Base-by-base conservation (phyloP, 306 rosid species). In the Cucumis hystrix region DNA sequence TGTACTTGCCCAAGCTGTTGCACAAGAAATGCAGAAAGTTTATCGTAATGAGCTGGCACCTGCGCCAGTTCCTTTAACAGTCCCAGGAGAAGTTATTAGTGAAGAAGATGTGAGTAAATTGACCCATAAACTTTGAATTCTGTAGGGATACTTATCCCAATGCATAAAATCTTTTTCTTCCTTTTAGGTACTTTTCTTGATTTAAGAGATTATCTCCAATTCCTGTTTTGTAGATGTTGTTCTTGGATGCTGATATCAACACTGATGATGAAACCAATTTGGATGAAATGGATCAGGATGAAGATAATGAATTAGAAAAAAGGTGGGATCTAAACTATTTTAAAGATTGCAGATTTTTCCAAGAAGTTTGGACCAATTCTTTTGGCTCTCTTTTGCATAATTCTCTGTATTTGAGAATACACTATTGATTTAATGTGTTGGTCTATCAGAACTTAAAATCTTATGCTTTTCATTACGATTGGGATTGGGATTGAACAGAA, bases 11-110 rank as follows among this genome's bases (percentile, higher is more conserved):
- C 81, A 74, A 79, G 99, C 97, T 70, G 97, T 96, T 76, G 98
- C 92, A 3, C 89, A 89, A 76, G 97, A 92, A 87, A 92, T 92
- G 97, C 92, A 86, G 83, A 96, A 96, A 77, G 83, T 96, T 65
- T 96, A 90, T 84, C 86, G 82, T 79, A 84, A 88, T n/a, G 99
- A 96, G 84, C 80, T 96, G 87, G 98, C 93, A 40, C 97, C 99
- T 80, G 76, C 86, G 77, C 98, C 98, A 6, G 96, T 95, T 74
- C 99, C 98, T 47, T 82, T 96, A 78, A 89, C 90, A 64, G 96
- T 96, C 83, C 80, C 88, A 5, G 97, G 98, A 69, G 91, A 92
- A 83, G 79, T 78, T 80, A 73, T 92, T 79, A 72, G 85, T 21
- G 97, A 92, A 80, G 99, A 95, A 88, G 99, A 96, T 47, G 99